These are phyloP conservation scores for Wilcoxina mikolae DNA, from an alignment of 495 filamentous ascomycete genomes.

Conservation along the genomic window DNA sequence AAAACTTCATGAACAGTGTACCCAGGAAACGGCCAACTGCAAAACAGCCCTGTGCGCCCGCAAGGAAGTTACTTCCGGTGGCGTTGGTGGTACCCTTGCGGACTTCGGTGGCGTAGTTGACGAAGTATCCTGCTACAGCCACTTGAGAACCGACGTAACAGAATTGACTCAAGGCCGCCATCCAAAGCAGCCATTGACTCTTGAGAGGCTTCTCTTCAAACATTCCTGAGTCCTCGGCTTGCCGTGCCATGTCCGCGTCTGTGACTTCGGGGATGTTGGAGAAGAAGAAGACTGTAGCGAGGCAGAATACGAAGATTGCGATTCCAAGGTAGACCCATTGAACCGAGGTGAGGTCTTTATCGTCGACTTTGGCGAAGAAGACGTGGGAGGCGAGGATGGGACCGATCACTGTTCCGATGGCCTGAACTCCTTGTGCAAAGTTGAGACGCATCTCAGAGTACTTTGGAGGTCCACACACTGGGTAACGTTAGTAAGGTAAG, in stretches of 20 bases:
- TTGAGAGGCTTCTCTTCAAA: slow-evolving; percentile 36
- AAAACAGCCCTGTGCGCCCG: slow-evolving; percentile 52
- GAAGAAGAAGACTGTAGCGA: slow-evolving; percentile 32
- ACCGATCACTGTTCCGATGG: slow-evolving; percentile 48
- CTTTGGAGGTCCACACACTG: slow-evolving; percentile 10
- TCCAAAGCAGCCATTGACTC: slow-evolving; percentile 41
- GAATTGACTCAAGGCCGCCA: slow-evolving; percentile 56
- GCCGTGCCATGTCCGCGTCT: slow-evolving; percentile 43
- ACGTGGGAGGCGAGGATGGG: slow-evolving; percentile 53
- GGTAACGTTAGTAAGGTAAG: not conserved
- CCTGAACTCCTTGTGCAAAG: slow-evolving; percentile 54
- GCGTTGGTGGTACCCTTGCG: slow-evolving; percentile 30
- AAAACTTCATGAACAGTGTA: slow-evolving; percentile 38
- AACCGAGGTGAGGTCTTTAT: slow-evolving; percentile 38
- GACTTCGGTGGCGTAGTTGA: slow-evolving; percentile 40
- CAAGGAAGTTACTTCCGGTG: slow-evolving; percentile 41
- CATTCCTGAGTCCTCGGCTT: slow-evolving; percentile 38
- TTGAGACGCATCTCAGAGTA: slow-evolving; percentile 39
- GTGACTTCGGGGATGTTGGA: slow-evolving; percentile 41
- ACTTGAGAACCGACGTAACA: slow-evolving; percentile 62
- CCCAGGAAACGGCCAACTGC: slow-evolving; percentile 47
- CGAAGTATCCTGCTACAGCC: slow-evolving; percentile 52
- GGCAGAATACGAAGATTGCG: slow-evolving; percentile 52
- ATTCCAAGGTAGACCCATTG: slow-evolving; percentile 68
- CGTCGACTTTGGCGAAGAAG: slow-evolving; percentile 48